Evolutionary conservation across 139 green algal species (phyloP).

Genomic region (Limnomonas spitsbergensis): DNA sequence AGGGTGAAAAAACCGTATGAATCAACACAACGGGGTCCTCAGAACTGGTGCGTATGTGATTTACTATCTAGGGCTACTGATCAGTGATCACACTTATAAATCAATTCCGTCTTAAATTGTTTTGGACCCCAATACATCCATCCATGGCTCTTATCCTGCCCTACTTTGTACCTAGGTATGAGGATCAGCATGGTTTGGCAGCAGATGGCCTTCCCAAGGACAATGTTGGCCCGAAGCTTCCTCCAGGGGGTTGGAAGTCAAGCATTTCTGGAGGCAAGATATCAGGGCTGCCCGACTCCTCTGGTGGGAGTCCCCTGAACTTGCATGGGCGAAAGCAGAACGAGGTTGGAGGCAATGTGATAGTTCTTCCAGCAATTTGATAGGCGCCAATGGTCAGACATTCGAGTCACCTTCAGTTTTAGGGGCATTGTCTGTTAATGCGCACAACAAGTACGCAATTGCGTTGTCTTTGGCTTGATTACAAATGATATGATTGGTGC

Average conservation of each 20-base stretch:
- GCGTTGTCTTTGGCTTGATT: no score
- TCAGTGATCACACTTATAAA: background rate
- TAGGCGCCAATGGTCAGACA: no score
- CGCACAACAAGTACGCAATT: no score
- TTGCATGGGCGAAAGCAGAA: background rate
- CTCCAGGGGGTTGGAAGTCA: slow-evolving; percentile 49
- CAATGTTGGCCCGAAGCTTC: slow-evolving; percentile 53
- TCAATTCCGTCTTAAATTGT: background rate
- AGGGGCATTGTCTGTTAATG: no score
- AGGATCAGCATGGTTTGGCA: slow-evolving; percentile 24
- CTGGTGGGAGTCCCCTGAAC: background rate
- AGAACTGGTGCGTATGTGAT: slow-evolving; percentile 48
- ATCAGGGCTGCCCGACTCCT: background rate
- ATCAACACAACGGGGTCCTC: slow-evolving; percentile 17
- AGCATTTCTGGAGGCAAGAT: slow-evolving; percentile 5
- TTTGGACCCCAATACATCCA: background rate
- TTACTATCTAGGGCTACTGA: no score
- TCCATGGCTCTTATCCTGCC: no score
- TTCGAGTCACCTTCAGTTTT: no score
- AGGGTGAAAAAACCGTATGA: slow-evolving; percentile 15
- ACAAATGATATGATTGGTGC: no score
- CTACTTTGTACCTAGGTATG: slow-evolving; percentile 37
- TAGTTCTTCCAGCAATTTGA: no score
- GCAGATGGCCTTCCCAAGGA: slow-evolving; percentile 38
- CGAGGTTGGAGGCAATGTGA: no score